phyloP scores from a whole-genome alignment of 306 rosid species.

The Castanospermum australe region DNA sequence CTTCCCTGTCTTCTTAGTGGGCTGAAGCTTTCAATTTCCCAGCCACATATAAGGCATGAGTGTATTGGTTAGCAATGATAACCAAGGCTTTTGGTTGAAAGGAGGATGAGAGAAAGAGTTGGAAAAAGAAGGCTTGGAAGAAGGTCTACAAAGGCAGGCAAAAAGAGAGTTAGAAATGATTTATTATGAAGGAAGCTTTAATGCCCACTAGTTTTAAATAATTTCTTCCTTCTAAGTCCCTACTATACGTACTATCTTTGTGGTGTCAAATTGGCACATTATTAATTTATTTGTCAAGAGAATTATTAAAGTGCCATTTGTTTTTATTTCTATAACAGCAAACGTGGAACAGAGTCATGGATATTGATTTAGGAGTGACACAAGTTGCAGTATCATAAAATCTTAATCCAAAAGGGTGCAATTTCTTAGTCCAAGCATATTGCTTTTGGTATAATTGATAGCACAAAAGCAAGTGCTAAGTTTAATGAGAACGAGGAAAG shows the following conservation, averaged over 20 bases:
- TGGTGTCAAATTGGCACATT: not conserved
- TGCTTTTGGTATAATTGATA: slow-evolving; percentile 54
- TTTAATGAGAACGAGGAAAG: slow-evolving; percentile 28
- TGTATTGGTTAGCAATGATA: not conserved
- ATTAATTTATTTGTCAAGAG: not conserved
- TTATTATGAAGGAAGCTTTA: slow-evolving; percentile 22
- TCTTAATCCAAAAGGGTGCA: not conserved
- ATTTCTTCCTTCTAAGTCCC: slow-evolving; percentile 7
- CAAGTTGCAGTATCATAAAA: slow-evolving; percentile 12
- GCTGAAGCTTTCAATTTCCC: slow-evolving; percentile 57
- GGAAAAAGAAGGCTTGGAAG: not conserved
- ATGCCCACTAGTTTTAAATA: slow-evolving; percentile 19
- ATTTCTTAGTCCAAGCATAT: slow-evolving; percentile 4
- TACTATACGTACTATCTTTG: not conserved
- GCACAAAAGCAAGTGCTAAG: slow-evolving; percentile 44
- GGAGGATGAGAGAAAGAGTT: slow-evolving; percentile 6
- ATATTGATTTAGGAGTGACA: slow-evolving; percentile 16
- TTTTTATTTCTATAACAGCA: not conserved
- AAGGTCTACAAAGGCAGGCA: not conserved
- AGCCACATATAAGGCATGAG: slow-evolving; percentile 44
- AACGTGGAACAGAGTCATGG: not conserved
- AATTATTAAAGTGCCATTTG: not conserved
- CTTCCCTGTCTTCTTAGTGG: slow-evolving; percentile 63
- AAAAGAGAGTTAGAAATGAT: slow-evolving; percentile 1
- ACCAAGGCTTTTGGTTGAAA: slow-evolving; percentile 14